These are phyloP conservation scores for Echites panduratus DNA, from an alignment of 257 asterid species.

Conservation along the genomic window DNA sequence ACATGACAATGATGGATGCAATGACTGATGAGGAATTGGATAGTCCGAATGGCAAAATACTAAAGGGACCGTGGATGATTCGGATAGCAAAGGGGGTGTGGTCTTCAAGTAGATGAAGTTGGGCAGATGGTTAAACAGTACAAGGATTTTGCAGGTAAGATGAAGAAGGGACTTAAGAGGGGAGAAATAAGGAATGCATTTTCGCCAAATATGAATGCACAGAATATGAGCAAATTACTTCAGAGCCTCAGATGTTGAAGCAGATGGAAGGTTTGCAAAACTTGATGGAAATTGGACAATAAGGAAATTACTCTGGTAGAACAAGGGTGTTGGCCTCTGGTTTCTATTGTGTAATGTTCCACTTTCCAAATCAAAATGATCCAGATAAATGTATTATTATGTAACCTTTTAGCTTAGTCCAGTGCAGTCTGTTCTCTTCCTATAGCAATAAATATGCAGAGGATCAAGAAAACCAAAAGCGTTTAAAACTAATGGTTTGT, in stretches of 20 bases:
- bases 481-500: too few species aligned
- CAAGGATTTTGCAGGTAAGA: constrained; percentile 88
- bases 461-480: too few species aligned
- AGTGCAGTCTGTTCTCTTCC: too few species aligned
- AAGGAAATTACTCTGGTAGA: too few species aligned
- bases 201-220: constrained; percentile 82
- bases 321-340: too few species aligned
- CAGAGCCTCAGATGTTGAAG: constrained; percentile 93
- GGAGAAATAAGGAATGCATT: constrained; percentile 90
- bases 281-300: constrained; percentile 97
- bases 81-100: constrained; percentile 88
- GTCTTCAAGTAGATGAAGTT: constrained; percentile 70
- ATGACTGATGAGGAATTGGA: constrained; percentile 98
- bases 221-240: constrained; percentile 88
- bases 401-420: too few species aligned
- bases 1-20: constrained; percentile 98
- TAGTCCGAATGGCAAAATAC: constrained; percentile 74
- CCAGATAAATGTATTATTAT: too few species aligned
- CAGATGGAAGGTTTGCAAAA: constrained; percentile 90
- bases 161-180: constrained; percentile 95
- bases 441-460: too few species aligned
- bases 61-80: constrained; percentile 75
- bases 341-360: too few species aligned
- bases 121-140: constrained; percentile 94
- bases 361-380: too few species aligned